Evolutionary conservation across 306 rosid species (phyloP).

Genomic region (Quercus berberidifolia): DNA sequence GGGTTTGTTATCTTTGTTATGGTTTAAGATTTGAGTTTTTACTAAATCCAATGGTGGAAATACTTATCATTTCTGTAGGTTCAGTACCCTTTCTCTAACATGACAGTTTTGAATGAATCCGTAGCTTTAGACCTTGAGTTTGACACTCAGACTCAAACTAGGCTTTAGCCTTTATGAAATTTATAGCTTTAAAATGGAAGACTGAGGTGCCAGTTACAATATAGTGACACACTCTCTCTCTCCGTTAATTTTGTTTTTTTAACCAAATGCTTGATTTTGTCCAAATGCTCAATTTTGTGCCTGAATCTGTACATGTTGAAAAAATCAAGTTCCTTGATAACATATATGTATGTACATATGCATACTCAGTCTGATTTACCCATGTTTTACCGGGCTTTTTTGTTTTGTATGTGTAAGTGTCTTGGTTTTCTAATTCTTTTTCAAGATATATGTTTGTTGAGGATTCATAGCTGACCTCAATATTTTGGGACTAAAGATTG

Average conservation of each 20-base stretch:
- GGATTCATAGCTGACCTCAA: no score
- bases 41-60: background rate
- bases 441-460: background rate
- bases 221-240: no score
- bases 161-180: no score
- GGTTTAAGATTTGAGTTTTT: background rate
- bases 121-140: no score
- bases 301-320: background rate
- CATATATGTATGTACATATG: background rate
- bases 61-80: background rate
- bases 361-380: background rate
- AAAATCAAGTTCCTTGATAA: background rate
- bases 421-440: background rate
- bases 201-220: no score
- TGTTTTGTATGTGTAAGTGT: background rate
- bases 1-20: background rate
- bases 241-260: no score
- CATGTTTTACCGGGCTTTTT: background rate
- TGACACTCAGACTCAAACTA: no score
- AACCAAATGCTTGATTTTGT: no score
- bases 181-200: no score
- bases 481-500: no score
- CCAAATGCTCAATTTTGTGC: no score
- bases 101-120: no score
- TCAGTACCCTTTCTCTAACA: background rate